Base-by-base conservation (phyloP, 805 yeast genomes). In the Vanderwaltozyma tropicalis region DNA sequence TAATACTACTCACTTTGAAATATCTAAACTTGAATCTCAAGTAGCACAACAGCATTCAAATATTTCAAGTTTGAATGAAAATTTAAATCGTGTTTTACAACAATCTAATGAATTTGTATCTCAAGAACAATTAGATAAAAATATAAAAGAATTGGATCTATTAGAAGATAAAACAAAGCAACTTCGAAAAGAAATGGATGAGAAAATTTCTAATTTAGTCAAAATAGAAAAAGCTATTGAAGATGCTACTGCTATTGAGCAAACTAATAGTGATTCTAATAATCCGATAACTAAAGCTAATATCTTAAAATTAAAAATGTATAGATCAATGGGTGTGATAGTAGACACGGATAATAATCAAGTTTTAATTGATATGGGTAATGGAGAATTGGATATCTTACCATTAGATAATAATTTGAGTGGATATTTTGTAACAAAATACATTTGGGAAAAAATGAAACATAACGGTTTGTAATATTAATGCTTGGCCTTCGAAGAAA, bases 371-470 rank as follows among this genome's bases (percentile, higher is more conserved):
- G 62, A 69, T 8, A 41, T 74, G 73, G 50, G 68, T 67, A 38
- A 55, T 56, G n/a, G 59, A 34, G 54, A 63, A 20, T 59, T 76
- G 1, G 72, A 71, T 46, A 62, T 72, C 8, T 57, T 80, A 37
- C 69, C 73, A 20, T 68, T 76, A 24, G 70, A 67, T 19, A 64
- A 59, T 35, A 52, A 74, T 41, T 74, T 77, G 43, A 74, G 81
- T 48, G 78, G 77, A 41, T 79, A 69, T 49, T 83, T 81, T 55
- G 71, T 81, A 22, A 71, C 85, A 12, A 83, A 84, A 50, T 80
- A 74, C 52, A 72, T 84, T 24, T 84, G 95, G 95, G 92, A 82
- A 18, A 36, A 31, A 27, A 18, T 36, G 11, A 30, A 36, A 20
- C 26, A 36, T 18, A 35, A 15, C 17, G 24, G 16, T 18, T 30